These are phyloP conservation scores for Wallacemonas sp. DNA, from an alignment of 208 protist species.

Conservation along the genomic window DNA sequence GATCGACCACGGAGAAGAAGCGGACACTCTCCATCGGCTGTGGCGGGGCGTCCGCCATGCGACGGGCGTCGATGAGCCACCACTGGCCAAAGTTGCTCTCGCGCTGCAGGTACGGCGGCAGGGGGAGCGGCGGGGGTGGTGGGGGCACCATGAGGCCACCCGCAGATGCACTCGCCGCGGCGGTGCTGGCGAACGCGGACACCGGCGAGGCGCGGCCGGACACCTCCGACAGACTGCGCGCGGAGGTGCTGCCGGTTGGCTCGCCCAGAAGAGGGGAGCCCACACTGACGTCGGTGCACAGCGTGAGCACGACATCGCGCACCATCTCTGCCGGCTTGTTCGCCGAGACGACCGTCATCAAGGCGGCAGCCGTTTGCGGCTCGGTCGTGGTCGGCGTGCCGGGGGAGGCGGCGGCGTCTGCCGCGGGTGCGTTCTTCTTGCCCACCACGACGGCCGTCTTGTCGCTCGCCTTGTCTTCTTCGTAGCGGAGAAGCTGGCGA, in stretches of 20 bases:
- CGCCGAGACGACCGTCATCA: slow-evolving; percentile 8
- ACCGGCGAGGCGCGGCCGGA: background rate
- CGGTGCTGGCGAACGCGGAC: background rate
- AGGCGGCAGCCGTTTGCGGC: background rate
- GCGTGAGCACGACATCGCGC: background rate
- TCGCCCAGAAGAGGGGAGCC: background rate
- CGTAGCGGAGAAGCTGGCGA: slow-evolving; percentile 14
- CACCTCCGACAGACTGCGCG: background rate
- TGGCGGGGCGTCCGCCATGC: slow-evolving; percentile 17
- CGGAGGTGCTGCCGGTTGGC: background rate
- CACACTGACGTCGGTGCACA: background rate
- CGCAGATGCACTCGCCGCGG: slow-evolving; percentile 18
- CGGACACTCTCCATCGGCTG: slow-evolving; percentile 35
- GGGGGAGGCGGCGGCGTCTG: background rate
- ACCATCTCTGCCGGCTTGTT: background rate
- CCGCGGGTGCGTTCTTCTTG: background rate
- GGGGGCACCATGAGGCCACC: too few species aligned
- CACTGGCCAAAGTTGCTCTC: slow-evolving; percentile 31
- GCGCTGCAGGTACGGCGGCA: slow-evolving; percentile 17
- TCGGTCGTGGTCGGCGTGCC: background rate
- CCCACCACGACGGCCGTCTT: slow-evolving; percentile 1
- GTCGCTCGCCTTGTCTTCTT: slow-evolving; percentile 14
- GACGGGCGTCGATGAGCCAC: slow-evolving; percentile 33
- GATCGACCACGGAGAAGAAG: slow-evolving; percentile 74
- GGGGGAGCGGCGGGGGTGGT: background rate